Conservation (phyloP, 768 basidiomycete genomes). For the Nidularia sp. region DNA sequence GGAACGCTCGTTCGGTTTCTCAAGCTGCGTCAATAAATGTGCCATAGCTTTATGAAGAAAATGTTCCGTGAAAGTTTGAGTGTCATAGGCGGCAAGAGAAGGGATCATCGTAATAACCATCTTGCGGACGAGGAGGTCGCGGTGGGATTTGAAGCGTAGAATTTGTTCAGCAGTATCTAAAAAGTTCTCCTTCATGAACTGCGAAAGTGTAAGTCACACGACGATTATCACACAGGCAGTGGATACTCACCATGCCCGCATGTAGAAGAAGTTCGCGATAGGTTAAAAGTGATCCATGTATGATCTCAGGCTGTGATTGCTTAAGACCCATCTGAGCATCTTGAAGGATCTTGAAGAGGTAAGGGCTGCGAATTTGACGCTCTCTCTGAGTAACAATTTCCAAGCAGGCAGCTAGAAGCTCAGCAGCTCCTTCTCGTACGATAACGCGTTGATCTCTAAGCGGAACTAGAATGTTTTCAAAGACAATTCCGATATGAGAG, state of each 20-base stretch:
- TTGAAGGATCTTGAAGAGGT: constrained; percentile 77
- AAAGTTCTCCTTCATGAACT: constrained; percentile 90
- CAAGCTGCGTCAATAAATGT: constrained; percentile 82
- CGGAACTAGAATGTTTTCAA: constrained; percentile 91
- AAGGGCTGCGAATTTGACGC: constrained; percentile 58
- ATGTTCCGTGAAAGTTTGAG: constrained; percentile 85
- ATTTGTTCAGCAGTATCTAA: constrained; percentile 87
- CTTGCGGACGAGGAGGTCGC: constrained; percentile 84
- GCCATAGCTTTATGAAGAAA: constrained; percentile 94
- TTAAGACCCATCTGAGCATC: constrained; percentile 85
- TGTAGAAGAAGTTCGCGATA: constrained; percentile 89
- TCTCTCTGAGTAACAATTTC: constrained; percentile 81
- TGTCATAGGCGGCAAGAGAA: constrained; percentile 91
- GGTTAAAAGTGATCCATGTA: constrained; percentile 89
- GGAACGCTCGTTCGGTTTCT: constrained; percentile 84
- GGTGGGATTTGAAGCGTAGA: constrained; percentile 80
- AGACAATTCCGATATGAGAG: constrained; percentile 80
- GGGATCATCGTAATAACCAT: constrained; percentile 97
- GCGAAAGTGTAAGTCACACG: neutral
- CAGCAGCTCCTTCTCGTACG: constrained; percentile 90
- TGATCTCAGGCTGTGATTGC: constrained; percentile 77
- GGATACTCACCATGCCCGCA: constrained; percentile 82
- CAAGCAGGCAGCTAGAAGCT: constrained; percentile 88
- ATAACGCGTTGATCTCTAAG: constrained; percentile 85
- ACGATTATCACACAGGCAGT: neutral